Percentiles rank a stretch among this genome's conserved stretches.
Conservation (phyloP, 495 filamentous ascomycete species). For the Hapsidospora chrysogenum region DNA sequence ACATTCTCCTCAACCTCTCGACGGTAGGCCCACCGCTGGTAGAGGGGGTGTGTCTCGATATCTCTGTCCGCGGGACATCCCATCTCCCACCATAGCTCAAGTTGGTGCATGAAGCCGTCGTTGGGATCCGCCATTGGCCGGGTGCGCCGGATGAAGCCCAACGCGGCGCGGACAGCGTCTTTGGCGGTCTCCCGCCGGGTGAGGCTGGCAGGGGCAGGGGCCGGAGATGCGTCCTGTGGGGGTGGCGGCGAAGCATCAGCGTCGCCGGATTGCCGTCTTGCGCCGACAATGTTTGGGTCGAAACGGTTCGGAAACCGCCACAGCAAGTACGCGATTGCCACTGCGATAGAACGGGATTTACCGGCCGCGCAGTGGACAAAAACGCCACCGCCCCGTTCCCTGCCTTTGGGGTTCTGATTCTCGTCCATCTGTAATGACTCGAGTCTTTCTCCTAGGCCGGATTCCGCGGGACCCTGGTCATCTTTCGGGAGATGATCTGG, state of each 20-base stretch:
- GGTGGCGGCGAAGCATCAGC: constrained; percentile 3
- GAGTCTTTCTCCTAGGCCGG: no score
- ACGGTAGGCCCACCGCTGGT: constrained; percentile 80
- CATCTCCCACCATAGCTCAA: constrained; percentile 77
- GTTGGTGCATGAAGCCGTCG: constrained; percentile 71
- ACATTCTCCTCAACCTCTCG: constrained; percentile 59
- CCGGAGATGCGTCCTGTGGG: no score
- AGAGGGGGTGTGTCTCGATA: constrained; percentile 47
- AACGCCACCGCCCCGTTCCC: constrained; percentile 12
- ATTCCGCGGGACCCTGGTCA: no score
- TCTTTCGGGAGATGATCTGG: not conserved
- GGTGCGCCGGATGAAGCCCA: constrained; percentile 39
- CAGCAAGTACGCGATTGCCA: constrained; percentile 75
- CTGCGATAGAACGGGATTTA: constrained; percentile 76
- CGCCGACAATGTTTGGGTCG: not conserved
- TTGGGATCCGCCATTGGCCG: constrained; percentile 75
- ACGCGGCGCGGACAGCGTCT: constrained; percentile 18
- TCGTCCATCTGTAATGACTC: no score
- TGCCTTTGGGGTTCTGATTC: not conserved
- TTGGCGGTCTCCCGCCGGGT: constrained; percentile 1
- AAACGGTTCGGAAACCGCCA: constrained; percentile 36
- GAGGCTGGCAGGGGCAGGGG: not conserved
- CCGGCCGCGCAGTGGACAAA: constrained; percentile 73
- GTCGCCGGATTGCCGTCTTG: constrained; percentile 1
- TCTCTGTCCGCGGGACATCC: constrained; percentile 45